A percentile compares a stretch with the other conserved stretches of the same genome.
These are phyloP conservation scores for Parachlorella kessleri DNA, from an alignment of 139 green algal species.

Conservation along the genomic window DNA sequence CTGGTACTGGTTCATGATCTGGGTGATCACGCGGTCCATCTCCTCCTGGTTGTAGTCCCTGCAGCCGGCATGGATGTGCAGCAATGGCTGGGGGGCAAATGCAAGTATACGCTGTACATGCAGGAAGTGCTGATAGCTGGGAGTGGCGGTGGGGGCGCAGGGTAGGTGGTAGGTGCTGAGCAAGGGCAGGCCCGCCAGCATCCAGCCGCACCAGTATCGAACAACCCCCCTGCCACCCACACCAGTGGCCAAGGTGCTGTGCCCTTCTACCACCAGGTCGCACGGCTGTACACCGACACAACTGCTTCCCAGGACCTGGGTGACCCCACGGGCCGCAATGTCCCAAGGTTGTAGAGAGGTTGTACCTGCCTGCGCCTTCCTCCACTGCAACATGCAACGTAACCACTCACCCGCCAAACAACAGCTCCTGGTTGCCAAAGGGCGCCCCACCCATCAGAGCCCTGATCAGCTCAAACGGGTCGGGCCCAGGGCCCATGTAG, in stretches of 20 bases:
- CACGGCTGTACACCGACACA: too few species aligned
- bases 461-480: background rate
- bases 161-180: background rate
- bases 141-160: too few species aligned
- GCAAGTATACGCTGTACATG: too few species aligned
- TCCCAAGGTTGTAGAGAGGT: too few species aligned
- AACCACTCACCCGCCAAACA: background rate
- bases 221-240: too few species aligned
- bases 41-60: conserved; percentile 20
- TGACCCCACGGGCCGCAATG: background rate
- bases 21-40: conserved; percentile 27
- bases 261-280: too few species aligned
- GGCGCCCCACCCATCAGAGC: background rate
- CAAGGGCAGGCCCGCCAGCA: background rate
- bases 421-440: background rate
- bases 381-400: too few species aligned
- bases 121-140: too few species aligned
- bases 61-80: background rate
- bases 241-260: too few species aligned
- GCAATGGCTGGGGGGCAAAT: too few species aligned
- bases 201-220: too few species aligned
- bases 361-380: too few species aligned
- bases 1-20: conserved; percentile 40
- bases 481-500: background rate
- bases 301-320: background rate